Evolutionary conservation across 768 basidiomycete genomes (phyloP), one percentile per base, ranked within the genome.

Genomic region (Suillus paluster): DNA sequence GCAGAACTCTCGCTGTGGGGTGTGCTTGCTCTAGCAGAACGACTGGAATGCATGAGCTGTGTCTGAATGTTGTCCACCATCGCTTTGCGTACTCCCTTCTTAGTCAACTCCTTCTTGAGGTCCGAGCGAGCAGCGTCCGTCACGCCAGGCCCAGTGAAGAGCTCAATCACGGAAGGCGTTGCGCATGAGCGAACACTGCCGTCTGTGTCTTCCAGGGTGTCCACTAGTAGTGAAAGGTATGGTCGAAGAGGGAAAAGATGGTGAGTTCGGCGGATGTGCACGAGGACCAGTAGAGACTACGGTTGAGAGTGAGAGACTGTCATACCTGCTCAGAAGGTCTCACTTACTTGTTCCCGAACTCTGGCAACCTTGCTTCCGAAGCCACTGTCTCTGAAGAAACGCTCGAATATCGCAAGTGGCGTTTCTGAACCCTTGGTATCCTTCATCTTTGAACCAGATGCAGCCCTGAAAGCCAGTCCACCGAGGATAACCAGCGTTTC

Each of bases 101-200:
- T 94, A 2, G 83, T 74, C 82, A 99, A 83, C 72, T 94, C 91
- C 71, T 94, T 95, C 82, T 97, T 98, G 58, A 99, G 81, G 73
- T 99, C 97, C 5, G 95, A 86, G 57, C 93, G 88, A 4, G 97
- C 97, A 9, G 87, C 88, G 70, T 96, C 90, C 3, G 89, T 87
- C 15, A 94, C 93, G 5, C 84, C 86, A 0, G 90, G 84, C 17
- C 92, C 92, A 1, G 93, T 88, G 71, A 98, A 97, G 59, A 99
- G 81, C 66, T 90, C 87, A 17, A 97, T 84, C 61, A 94, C 84
- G 1, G 93, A 88, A 67, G 86, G 84, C 54, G 89, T 86, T 9
- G 96, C 90, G 71, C 88, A 89, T 59, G 95, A 91, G 48, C 97
- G 90, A 57, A 99, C 97, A 67, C 87, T 86, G 21, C 90, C 85